phyloP scores from a whole-genome alignment of 2,329 filamentous ascomycete genomes.

The Bipolaris bicolor region DNA sequence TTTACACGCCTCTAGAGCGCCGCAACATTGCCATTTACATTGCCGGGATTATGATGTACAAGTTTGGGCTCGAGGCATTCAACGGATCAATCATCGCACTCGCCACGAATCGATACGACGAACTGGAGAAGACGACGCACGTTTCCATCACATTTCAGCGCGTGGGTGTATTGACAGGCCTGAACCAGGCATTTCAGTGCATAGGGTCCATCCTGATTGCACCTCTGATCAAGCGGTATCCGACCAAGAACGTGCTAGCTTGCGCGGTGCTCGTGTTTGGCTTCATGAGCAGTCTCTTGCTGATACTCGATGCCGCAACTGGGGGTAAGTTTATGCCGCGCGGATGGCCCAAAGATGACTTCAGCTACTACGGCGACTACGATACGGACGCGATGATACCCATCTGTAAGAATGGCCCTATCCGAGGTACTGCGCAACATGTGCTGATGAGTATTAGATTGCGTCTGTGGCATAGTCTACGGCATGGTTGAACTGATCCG shows the following conservation, averaged over 20 bases:
- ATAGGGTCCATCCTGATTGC: constrained; percentile 59
- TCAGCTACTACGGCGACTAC: constrained; percentile 57
- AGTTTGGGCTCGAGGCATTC: constrained; percentile 60
- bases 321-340: constrained; percentile 53
- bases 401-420: constrained; percentile 44
- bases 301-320: constrained; percentile 57
- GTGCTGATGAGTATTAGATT: constrained; percentile 25
- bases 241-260: constrained; percentile 55
- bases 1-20: constrained; percentile 51
- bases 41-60: constrained; percentile 59
- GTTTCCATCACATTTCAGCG: constrained; percentile 54
- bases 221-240: constrained; percentile 57
- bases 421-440: neutral
- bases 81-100: constrained; percentile 58
- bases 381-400: constrained; percentile 59
- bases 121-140: constrained; percentile 46
- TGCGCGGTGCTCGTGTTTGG: constrained; percentile 55
- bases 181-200: constrained; percentile 60
- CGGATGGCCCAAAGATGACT: constrained; percentile 47
- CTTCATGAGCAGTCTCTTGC: constrained; percentile 55
- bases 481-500: constrained; percentile 62
- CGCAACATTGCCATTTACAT: constrained; percentile 52
- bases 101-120: constrained; percentile 59
- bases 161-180: constrained; percentile 55
- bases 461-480: constrained; percentile 36